These are phyloP conservation scores for Gnomoniopsis sp. DNA, from an alignment of 2,329 filamentous ascomycete species.

Conservation along the genomic window DNA sequence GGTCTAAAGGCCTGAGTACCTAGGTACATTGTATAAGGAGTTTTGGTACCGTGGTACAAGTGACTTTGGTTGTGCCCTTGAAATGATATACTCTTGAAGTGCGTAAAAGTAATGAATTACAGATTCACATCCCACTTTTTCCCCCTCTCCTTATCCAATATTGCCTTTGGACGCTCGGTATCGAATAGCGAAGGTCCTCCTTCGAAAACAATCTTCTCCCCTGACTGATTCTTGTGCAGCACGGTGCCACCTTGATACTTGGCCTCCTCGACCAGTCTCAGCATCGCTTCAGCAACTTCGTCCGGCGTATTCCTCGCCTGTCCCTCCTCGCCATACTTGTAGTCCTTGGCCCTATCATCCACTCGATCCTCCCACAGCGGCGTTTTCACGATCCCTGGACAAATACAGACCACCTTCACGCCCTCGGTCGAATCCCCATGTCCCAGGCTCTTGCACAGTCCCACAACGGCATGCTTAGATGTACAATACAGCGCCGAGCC, in stretches of 20 bases:
- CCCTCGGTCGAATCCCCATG: slow-evolving; percentile 5
- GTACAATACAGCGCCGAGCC: background rate
- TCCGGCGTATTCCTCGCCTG: background rate
- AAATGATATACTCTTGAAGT: too few species aligned
- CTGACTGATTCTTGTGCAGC: background rate
- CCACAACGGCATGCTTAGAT: slow-evolving; percentile 1
- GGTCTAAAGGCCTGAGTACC: too few species aligned
- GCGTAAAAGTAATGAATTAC: background rate
- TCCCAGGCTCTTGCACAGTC: slow-evolving; percentile 10
- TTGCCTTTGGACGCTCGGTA: background rate
- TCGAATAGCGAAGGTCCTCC: background rate
- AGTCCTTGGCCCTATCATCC: background rate
- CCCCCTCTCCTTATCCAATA: slow-evolving; percentile 1
- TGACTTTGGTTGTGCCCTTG: background rate
- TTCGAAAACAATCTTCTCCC: background rate
- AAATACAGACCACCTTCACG: slow-evolving; percentile 4
- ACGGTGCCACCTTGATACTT: background rate
- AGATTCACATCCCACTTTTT: background rate
- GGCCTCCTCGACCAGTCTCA: slow-evolving; percentile 3
- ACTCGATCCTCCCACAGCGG: slow-evolving; percentile 3
- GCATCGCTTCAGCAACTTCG: background rate
- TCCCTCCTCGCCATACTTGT: background rate
- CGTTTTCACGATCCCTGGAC: background rate
- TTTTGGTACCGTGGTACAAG: too few species aligned
- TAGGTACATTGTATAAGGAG: background rate